Conservation (phyloP, 2,329 filamentous ascomycete genomes). For the Talaromyces sp. region DNA sequence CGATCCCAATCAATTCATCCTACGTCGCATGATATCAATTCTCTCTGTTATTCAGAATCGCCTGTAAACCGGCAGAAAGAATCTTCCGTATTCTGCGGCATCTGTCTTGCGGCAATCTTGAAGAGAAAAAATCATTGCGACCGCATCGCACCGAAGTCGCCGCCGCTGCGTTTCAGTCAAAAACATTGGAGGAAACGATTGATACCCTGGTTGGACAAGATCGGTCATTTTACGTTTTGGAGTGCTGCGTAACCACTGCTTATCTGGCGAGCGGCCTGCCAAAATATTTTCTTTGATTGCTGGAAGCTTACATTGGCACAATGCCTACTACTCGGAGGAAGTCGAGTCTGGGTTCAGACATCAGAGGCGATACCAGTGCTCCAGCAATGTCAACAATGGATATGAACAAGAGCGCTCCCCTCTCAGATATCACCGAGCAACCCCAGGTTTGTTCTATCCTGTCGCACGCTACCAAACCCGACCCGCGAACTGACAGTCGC, state of each 20-base stretch:
- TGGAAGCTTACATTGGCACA: not conserved
- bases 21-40: not conserved
- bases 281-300: not conserved
- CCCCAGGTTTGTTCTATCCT: constrained; percentile 31
- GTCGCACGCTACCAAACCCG: not conserved
- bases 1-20: not conserved
- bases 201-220: not conserved
- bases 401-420: constrained; percentile 33
- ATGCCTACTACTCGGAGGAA: constrained; percentile 45
- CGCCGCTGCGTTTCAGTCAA: not conserved
- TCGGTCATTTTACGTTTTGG: not conserved
- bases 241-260: not conserved
- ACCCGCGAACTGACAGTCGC: not conserved
- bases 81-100: no score
- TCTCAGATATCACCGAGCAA: constrained; percentile 31
- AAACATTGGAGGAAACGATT: not conserved
- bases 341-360: constrained; percentile 49
- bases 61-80: no score
- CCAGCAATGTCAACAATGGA: constrained; percentile 49
- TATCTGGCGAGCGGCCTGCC: not conserved
- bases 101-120: not conserved
- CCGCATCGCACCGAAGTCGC: not conserved
- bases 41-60: not conserved
- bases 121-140: not conserved
- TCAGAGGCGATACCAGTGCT: constrained; percentile 48